These are phyloP conservation scores for Carallia pectinifolia DNA, from an alignment of 345 rosid genomes.

Conservation along the genomic window DNA sequence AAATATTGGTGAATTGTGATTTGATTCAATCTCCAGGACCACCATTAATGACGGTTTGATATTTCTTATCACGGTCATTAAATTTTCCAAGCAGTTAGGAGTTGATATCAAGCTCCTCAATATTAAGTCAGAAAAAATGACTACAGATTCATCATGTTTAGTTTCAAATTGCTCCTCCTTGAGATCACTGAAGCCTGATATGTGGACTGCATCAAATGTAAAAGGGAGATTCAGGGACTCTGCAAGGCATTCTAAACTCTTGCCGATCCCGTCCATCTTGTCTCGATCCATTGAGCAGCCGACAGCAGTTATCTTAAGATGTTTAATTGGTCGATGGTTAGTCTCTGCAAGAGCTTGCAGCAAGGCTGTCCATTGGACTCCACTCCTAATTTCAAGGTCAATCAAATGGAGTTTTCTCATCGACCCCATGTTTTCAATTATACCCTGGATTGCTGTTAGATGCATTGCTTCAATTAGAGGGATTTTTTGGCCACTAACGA, in stretches of 20 bases:
- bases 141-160: conserved; percentile 33
- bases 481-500: conserved; percentile 20
- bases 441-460: conserved; percentile 40
- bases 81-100: conserved; percentile 39
- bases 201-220: conserved; percentile 26
- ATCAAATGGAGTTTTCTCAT: conserved; percentile 42
- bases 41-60: conserved; percentile 45
- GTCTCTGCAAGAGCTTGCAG: conserved; percentile 45
- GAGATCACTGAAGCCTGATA: conserved; percentile 25
- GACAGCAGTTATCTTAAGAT: conserved; percentile 43
- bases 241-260: conserved; percentile 34
- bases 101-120: conserved; percentile 30
- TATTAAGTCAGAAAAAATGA: conserved; percentile 27
- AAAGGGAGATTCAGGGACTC: conserved; percentile 42
- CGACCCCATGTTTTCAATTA: conserved; percentile 32
- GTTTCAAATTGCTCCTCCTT: conserved; percentile 32
- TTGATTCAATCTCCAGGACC: conserved; percentile 50
- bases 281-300: background rate
- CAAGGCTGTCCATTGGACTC: conserved; percentile 50
- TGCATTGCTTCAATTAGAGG: conserved; percentile 40
- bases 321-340: conserved; percentile 23
- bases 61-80: conserved; percentile 33
- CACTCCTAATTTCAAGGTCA: conserved; percentile 51
- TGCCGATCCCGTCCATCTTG: conserved; percentile 30
- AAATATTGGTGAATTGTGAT: conserved; percentile 47